Conservation (phyloP, 805 yeast species). For the Lipomyces mesembrius region DNA sequence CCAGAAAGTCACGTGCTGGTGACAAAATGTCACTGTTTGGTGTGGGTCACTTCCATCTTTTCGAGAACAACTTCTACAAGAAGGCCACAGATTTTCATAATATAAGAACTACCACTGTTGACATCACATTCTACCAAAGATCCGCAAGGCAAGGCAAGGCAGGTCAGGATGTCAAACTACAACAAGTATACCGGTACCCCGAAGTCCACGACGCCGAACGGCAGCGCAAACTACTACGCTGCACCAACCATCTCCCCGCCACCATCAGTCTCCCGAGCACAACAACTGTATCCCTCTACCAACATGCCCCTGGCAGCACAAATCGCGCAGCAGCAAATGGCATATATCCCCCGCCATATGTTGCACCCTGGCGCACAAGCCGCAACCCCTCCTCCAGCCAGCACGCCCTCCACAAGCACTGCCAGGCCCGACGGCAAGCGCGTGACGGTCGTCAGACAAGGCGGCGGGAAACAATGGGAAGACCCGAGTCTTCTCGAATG, state of each 20-base stretch:
- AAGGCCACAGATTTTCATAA: too few relatives aligned
- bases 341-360: conserved; percentile 29
- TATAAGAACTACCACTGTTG: not conserved
- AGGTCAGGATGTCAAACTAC: not conserved
- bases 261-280: not conserved
- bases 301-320: conserved; percentile 16
- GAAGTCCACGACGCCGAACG: not conserved
- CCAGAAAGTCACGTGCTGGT: too few relatives aligned
- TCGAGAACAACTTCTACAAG: too few relatives aligned
- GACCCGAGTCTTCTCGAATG: conserved; percentile 58
- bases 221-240: conserved; percentile 3
- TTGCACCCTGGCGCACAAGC: conserved; percentile 13
- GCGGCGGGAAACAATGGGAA: conserved; percentile 56
- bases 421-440: conserved; percentile 32
- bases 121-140: not conserved
- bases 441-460: conserved; percentile 49
- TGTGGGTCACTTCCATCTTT: too few relatives aligned
- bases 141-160: not conserved
- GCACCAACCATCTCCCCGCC: conserved; percentile 2
- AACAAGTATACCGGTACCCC: conserved; percentile 3
- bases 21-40: too few relatives aligned
- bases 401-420: not conserved
- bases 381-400: conserved; percentile 6
- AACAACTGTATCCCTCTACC: not conserved
- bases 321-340: conserved; percentile 32